These are phyloP conservation scores for Auriscalpium microsporum DNA, from an alignment of 768 basidiomycete species.

Conservation along the genomic window DNA sequence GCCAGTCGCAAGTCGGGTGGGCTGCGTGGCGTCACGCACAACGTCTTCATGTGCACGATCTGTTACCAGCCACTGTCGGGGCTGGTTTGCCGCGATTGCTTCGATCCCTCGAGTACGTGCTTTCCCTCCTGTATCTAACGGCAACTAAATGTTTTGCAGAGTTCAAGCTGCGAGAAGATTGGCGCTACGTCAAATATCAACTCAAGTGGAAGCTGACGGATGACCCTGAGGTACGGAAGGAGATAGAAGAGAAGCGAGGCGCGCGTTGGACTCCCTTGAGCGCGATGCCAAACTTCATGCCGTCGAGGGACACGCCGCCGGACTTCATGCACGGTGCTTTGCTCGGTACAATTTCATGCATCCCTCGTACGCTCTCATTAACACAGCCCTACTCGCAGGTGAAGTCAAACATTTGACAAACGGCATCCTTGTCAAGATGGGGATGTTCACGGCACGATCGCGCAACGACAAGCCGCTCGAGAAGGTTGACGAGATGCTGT, in stretches of 20 bases:
- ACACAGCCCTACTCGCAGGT: background rate
- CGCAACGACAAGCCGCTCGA: background rate
- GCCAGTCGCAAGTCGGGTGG: background rate
- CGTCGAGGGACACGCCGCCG: constrained; percentile 1
- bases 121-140: background rate
- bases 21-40: background rate
- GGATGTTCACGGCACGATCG: background rate
- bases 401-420: background rate
- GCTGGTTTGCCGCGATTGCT: background rate
- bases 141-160: background rate
- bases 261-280: background rate
- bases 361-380: too few relatives aligned
- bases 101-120: constrained; percentile 1
- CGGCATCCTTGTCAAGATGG: background rate
- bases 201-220: constrained; percentile 5
- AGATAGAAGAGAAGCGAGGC: constrained; percentile 14
- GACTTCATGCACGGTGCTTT: constrained; percentile 14
- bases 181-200: constrained; percentile 17
- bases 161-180: constrained; percentile 4
- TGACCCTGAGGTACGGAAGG: constrained; percentile 3
- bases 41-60: background rate
- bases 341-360: background rate
- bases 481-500: constrained; percentile 4
- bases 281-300: constrained; percentile 9
- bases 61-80: background rate